Base-by-base conservation (phyloP, 2,329 filamentous ascomycete species). In the Orbilia oligospora region DNA sequence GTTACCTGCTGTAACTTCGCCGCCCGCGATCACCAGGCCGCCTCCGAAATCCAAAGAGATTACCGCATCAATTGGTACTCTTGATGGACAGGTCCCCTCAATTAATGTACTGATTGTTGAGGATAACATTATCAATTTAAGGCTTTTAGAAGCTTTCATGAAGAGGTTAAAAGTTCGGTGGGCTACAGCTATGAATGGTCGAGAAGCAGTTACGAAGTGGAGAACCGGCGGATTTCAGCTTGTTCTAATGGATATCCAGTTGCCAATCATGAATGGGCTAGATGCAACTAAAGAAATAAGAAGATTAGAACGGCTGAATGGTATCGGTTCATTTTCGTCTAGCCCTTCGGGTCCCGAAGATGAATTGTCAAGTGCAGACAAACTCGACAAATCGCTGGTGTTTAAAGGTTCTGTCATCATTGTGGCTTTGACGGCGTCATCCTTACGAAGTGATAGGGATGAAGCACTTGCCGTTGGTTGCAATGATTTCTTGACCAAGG, bases 351-450 rank as follows among this genome's bases (percentile, higher is more conserved):
- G 83, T 14, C 88, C 44, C 6, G 86, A 88, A 6, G 90, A 90
- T 33, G 61, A 56, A 22, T 24, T 72, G 3, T 78, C 75, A 8
- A 53, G 63, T 24, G 63, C 41, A 30, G 88, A 92, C 80, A 93
- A 95, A 83, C 90, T 89, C 80, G 87, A 88, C 46, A 91, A 91
- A 81, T 87, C 87, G 41, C 87, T 89, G 24, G 85, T 96, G 64
- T 98, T 98, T 87, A 97, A 97, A 85, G 97, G 93, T 81, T 95
- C 96, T 0, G 94, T 99, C 82, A 98, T 98, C 83, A 98, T 99
- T 82, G 96, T 99, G 20, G 96, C 96, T 2, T 88, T 99, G 82
- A 99, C 96, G 30, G 96, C 96, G 10, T 97, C 93, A 82, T 97
- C 93, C 79, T 86, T 99, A 83, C 95, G 98, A 85, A 97, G 93